Base-by-base conservation (phyloP, 2,329 filamentous ascomycete species). In the Ceratocystis papillata region DNA sequence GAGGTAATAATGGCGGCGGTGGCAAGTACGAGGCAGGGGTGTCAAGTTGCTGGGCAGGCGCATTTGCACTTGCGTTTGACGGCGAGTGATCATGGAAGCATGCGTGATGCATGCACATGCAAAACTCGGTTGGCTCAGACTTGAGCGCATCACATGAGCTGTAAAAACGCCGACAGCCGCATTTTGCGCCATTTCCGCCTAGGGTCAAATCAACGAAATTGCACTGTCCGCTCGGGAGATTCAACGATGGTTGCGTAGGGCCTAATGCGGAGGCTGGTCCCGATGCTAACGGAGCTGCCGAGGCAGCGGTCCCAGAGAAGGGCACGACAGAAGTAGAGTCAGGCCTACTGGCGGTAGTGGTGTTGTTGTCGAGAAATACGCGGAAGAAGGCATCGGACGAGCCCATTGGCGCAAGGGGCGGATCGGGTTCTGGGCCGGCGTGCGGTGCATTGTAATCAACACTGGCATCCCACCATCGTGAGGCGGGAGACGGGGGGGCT, bases 101-200 rank as follows among this genome's bases (percentile, higher is more conserved):
- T 64, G 83, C 83, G 73, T 85, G 83, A 70, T 85, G 83, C 64
- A 80, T 80, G 71, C 83, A 85, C 82, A 85, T 84, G 74, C 83
- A 85, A 77, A 79, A 83, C 68, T 76, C 75, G 28, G 76, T 71
- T 70, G 83, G 78, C 67, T 76, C 75, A 33, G 76, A 71, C 64
- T 79, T 78, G 45, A 73, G 72, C 65, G 73, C 70, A 53, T 74
- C 72, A 60, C 75, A 71, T 62, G 73, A 72, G 41, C 71, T 74
- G 59, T 72, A 85, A 74, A 85, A 85, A 64, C 82, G 81, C 69
- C 82, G 82, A 70, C 83, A 85, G 72, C 83, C 83, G 69, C 83
- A 85, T 68, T 78, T 78, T 41, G 79, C 76, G 67, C 79, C 81
- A 71, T 77, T 78, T 69, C 81, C 76, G 67, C 82, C 79, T 67